phyloP scores from a whole-genome alignment of 176 grass and related monocot species.

The Oryza longistaminata region DNA sequence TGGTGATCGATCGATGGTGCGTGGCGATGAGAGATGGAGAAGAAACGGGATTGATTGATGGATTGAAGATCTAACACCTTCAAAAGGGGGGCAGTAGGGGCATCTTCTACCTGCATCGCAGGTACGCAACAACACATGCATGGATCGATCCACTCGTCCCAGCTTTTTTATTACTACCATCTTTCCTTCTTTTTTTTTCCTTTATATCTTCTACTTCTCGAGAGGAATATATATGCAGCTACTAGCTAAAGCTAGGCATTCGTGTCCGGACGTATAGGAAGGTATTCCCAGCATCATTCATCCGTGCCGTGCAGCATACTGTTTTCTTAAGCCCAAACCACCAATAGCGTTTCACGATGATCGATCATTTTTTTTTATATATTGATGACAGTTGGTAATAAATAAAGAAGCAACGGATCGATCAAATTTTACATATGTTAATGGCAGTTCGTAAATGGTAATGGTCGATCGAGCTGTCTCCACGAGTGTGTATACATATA shows the following conservation, averaged over 20 bases:
- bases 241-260: neutral
- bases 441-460: too few species aligned
- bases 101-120: neutral
- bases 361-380: too few species aligned
- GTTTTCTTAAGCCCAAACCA: too few species aligned
- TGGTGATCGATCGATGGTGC: neutral
- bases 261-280: neutral
- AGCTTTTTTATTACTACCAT: neutral
- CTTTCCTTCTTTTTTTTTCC: neutral
- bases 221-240: neutral
- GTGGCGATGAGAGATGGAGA: neutral
- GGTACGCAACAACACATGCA: neutral
- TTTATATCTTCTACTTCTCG: neutral
- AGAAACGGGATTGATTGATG: neutral
- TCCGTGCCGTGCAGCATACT: too few species aligned
- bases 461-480: too few species aligned
- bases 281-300: neutral
- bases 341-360: too few species aligned
- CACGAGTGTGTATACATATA: too few species aligned
- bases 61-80: neutral
- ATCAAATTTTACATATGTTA: too few species aligned
- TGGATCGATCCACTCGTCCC: neutral
- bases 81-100: neutral
- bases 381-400: too few species aligned
- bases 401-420: too few species aligned